Conservation (phyloP, 2,329 filamentous ascomycete genomes). For the Stachybotrys chlorohalonatus region DNA sequence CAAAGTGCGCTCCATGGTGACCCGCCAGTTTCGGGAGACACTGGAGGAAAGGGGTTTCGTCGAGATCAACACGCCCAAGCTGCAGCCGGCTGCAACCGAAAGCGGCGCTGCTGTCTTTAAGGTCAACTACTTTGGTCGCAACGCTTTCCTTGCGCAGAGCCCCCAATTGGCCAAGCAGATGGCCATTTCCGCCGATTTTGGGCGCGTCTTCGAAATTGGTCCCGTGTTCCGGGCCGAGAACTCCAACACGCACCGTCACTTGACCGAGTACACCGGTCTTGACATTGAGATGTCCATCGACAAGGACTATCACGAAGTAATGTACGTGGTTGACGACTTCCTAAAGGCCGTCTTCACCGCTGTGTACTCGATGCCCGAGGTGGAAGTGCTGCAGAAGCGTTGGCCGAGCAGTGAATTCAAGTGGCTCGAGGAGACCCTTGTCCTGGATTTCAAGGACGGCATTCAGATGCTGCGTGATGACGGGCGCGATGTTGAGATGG, state of each 20-base stretch:
- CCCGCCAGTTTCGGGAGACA: conserved; percentile 68
- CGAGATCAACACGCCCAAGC: conserved; percentile 88
- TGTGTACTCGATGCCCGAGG: conserved; percentile 47
- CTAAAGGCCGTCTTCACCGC: conserved; percentile 61
- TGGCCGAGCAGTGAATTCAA: conserved; percentile 83
- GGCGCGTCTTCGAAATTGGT: conserved; percentile 68
- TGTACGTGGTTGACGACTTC: conserved; percentile 67
- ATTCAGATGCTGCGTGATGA: conserved; percentile 78
- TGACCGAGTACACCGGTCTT: conserved; percentile 90
- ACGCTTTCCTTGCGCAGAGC: conserved; percentile 82
- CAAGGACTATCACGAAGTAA: conserved; percentile 80
- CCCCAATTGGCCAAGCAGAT: conserved; percentile 92
- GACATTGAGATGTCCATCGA: conserved; percentile 91
- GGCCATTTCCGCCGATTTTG: conserved; percentile 82
- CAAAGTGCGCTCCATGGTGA: conserved; percentile 73
- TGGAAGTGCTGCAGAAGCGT: conserved; percentile 71
- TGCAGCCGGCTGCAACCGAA: conserved; percentile 84
- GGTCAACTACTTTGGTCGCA: conserved; percentile 82
- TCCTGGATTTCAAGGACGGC: conserved; percentile 71
- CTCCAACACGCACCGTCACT: conserved; percentile 87
- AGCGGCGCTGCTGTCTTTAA: conserved; percentile 88
- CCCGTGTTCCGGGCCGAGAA: conserved; percentile 86
- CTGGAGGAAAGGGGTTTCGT: conserved; percentile 73
- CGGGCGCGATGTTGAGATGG: conserved; percentile 61
- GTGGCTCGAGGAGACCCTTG: conserved; percentile 76